phyloP scores from a whole-genome alignment of 805 yeast genomes.

The Wickerhamomyces alni region DNA sequence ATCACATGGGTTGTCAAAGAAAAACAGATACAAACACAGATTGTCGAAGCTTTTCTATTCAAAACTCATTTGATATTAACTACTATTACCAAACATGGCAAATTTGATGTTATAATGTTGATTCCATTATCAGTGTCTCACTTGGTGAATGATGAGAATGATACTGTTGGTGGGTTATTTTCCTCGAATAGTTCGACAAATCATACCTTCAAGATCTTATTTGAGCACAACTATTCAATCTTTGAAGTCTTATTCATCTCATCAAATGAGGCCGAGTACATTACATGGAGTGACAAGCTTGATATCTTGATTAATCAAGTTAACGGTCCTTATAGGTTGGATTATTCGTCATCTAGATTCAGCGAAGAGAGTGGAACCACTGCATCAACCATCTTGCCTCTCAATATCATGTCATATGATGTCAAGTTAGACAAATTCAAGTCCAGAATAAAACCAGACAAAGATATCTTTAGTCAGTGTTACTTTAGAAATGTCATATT shows the following conservation, averaged over 20 bases:
- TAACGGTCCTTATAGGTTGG: constrained; percentile 29
- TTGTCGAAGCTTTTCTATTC: constrained; percentile 37
- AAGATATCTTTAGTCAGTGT: constrained; percentile 14
- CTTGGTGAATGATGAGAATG: constrained; percentile 24
- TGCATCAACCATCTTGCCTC: constrained; percentile 18
- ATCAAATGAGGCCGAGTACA: constrained; percentile 27
- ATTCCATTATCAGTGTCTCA: constrained; percentile 38
- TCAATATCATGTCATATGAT: constrained; percentile 15
- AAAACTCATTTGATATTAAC: constrained; percentile 44
- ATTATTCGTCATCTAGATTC: constrained; percentile 20
- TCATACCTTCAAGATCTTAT: constrained; percentile 36
- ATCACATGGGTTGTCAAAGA: constrained; percentile 32
- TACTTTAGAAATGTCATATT: constrained; percentile 22
- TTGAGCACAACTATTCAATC: constrained; percentile 36
- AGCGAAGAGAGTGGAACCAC: constrained; percentile 18
- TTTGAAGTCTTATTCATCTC: constrained; percentile 40
- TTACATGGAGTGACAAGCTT: constrained; percentile 35
- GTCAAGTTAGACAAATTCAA: constrained; percentile 15
- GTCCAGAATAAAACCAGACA: neutral
- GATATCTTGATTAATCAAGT: constrained; percentile 23
- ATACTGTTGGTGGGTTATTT: constrained; percentile 23
- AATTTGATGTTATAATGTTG: constrained; percentile 35
- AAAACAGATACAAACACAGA: constrained; percentile 7
- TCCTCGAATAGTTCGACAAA: constrained; percentile 23
- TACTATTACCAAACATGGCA: constrained; percentile 20